phyloP scores from a whole-genome alignment of 495 filamentous ascomycete genomes.

The Echria macrotheca region DNA sequence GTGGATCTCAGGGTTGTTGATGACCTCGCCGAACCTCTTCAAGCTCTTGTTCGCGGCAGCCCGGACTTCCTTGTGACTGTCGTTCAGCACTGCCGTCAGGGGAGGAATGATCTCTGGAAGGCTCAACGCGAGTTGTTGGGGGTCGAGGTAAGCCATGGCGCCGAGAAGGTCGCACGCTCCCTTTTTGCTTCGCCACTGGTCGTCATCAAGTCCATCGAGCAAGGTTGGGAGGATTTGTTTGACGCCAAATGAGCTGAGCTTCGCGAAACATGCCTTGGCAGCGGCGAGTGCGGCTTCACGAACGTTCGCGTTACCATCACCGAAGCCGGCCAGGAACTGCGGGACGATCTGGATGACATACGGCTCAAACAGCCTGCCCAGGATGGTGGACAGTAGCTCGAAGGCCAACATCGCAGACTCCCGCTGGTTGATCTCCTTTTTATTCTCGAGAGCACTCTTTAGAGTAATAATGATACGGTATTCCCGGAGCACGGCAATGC shows the following conservation, averaged over 20 bases:
- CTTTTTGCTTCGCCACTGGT: slow-evolving; percentile 97
- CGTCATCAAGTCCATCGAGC: slow-evolving; percentile 86
- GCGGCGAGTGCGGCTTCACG: slow-evolving; percentile 89
- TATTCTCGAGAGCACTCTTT: slow-evolving; percentile 76
- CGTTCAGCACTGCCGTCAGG: slow-evolving; percentile 85
- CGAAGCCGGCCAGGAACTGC: slow-evolving; percentile 81
- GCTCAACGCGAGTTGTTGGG: slow-evolving; percentile 85
- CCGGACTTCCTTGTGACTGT: slow-evolving; percentile 96
- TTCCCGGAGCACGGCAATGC: slow-evolving; percentile 75
- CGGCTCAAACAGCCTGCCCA: slow-evolving; percentile 87
- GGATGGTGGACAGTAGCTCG: slow-evolving; percentile 78
- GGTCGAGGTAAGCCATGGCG: slow-evolving; percentile 96
- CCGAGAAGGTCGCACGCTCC: slow-evolving; percentile 93
- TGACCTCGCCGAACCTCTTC: slow-evolving; percentile 96
- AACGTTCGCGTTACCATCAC: slow-evolving; percentile 81
- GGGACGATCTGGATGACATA: slow-evolving; percentile 95
- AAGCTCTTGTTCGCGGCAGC: slow-evolving; percentile 87
- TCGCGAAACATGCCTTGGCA: slow-evolving; percentile 89
- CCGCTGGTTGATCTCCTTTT: slow-evolving; percentile 80
- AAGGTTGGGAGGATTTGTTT: slow-evolving; percentile 89
- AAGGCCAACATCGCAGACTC: slow-evolving; percentile 87
- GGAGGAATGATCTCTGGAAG: slow-evolving; percentile 95
- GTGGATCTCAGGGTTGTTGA: slow-evolving; percentile 96
- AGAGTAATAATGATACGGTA: slow-evolving; percentile 79
- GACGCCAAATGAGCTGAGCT: slow-evolving; percentile 89